phyloP scores from a whole-genome alignment of 225 moss, liverwort and hornwort genomes.

The Sphagnum contortum region DNA sequence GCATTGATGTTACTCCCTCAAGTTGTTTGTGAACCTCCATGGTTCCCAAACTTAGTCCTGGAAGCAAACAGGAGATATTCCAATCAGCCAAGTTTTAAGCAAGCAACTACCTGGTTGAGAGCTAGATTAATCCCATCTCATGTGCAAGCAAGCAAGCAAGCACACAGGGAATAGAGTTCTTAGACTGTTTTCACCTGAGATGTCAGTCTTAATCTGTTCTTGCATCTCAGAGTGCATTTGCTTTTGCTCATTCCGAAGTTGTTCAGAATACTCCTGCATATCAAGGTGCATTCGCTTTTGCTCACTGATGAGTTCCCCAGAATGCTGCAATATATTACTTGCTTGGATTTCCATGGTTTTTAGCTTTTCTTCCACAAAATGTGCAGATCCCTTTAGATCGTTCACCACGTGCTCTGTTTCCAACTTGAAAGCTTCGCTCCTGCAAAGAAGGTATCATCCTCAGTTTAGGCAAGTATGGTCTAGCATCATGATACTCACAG shows the following conservation, averaged over 20 bases:
- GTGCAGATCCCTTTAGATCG: constrained; percentile 65
- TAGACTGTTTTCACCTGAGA: constrained; percentile 21
- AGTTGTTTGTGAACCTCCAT: constrained; percentile 42
- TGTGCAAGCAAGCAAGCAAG: no score
- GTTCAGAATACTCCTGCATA: constrained; percentile 38
- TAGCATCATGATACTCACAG: no score
- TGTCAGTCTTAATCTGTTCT: constrained; percentile 38
- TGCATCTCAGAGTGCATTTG: constrained; percentile 31
- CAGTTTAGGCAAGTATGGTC: no score
- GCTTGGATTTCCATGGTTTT: constrained; percentile 52
- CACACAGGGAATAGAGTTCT: no score
- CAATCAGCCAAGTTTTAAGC: no score
- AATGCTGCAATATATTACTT: constrained; percentile 16
- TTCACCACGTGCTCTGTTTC: constrained; percentile 84
- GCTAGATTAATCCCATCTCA: no score
- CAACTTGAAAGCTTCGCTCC: constrained; percentile 82
- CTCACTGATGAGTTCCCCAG: constrained; percentile 31
- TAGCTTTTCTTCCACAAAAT: constrained; percentile 58
- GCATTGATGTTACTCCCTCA: constrained; percentile 29
- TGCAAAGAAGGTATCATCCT: constrained; percentile 8
- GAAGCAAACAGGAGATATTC: not conserved
- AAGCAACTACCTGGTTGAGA: no score
- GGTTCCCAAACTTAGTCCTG: constrained; percentile 37
- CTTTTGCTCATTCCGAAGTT: constrained; percentile 42
- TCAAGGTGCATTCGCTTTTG: constrained; percentile 34